Evolutionary conservation across 129 eudicot genomes (phyloP).

Genomic region (Logfia minima): DNA sequence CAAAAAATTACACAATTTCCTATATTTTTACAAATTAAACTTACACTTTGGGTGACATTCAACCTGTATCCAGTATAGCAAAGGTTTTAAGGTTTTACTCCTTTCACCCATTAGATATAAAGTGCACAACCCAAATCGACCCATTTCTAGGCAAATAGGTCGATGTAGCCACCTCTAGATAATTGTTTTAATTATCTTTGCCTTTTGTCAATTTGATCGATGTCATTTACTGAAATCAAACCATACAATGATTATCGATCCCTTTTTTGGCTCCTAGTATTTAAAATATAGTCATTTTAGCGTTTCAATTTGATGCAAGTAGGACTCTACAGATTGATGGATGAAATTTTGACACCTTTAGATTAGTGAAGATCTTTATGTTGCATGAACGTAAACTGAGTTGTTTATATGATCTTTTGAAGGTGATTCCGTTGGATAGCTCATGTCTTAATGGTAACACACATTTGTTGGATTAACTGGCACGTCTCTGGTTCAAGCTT

Average conservation of each 20-base stretch:
- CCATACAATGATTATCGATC: not conserved
- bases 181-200: not conserved
- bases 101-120: not conserved
- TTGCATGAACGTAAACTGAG: not conserved
- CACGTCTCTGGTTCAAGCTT: constrained; percentile 9
- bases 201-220: not conserved
- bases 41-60: not conserved
- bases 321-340: constrained; percentile 1
- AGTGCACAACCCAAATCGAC: not conserved
- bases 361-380: constrained; percentile 1
- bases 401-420: constrained; percentile 1
- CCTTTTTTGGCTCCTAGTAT: not conserved
- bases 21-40: not conserved
- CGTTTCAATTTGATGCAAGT: not conserved
- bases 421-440: constrained; percentile 9
- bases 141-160: not conserved
- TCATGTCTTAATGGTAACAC: not conserved
- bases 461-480: constrained; percentile 5
- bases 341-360: not conserved
- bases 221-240: not conserved
- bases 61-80: not conserved
- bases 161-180: not conserved
- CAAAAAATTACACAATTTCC: no score
- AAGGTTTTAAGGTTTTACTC: not conserved
- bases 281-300: not conserved